A percentile compares a stretch with the other conserved stretches of the same genome.
phyloP scores from a whole-genome alignment of 2,329 filamentous ascomycete species.

The Colletotrichum lupini region DNA sequence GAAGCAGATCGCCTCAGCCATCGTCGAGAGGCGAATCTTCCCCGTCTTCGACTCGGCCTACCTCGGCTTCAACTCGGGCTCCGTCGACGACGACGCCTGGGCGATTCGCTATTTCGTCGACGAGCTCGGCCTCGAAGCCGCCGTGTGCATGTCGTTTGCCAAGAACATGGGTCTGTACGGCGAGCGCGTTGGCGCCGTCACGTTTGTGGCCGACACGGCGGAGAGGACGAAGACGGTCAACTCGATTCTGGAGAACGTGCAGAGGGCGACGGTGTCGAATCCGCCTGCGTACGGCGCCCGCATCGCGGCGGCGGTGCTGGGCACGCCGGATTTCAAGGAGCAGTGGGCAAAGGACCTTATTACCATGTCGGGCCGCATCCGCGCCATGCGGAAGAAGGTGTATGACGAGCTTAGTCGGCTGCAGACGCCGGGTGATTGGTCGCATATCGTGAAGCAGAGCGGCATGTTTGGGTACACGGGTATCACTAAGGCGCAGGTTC shows the following conservation, averaged over 20 bases:
- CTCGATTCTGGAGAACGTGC: slow-evolving; percentile 45
- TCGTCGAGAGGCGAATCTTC: slow-evolving; percentile 40
- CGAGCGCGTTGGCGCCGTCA: slow-evolving; percentile 46
- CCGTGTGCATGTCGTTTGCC: slow-evolving; percentile 69
- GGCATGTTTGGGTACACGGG: slow-evolving; percentile 60
- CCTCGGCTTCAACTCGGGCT: slow-evolving; percentile 47
- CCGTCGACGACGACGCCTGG: slow-evolving; percentile 46
- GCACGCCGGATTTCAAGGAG: slow-evolving; percentile 39
- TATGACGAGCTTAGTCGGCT: slow-evolving; percentile 46
- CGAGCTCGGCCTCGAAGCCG: slow-evolving; percentile 57
- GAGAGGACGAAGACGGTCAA: slow-evolving; percentile 35
- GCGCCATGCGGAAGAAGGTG: slow-evolving; percentile 46
- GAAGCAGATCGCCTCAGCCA: slow-evolving; percentile 43
- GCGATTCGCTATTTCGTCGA: slow-evolving; percentile 47
- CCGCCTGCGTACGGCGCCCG: slow-evolving; percentile 49
- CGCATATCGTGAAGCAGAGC: slow-evolving; percentile 48
- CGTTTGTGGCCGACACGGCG: slow-evolving; percentile 40
- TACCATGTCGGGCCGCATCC: slow-evolving; percentile 50
- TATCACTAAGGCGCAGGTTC: slow-evolving; percentile 59
- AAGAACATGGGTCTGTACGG: slow-evolving; percentile 66
- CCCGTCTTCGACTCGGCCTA: slow-evolving; percentile 49
- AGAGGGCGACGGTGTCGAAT: slow-evolving; percentile 48
- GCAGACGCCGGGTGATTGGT: slow-evolving; percentile 49
- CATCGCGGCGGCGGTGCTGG: slow-evolving; percentile 48
- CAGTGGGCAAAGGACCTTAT: slow-evolving; percentile 49